Conservation (phyloP, 208 protist species). For the Leishmania aethiopica region DNA sequence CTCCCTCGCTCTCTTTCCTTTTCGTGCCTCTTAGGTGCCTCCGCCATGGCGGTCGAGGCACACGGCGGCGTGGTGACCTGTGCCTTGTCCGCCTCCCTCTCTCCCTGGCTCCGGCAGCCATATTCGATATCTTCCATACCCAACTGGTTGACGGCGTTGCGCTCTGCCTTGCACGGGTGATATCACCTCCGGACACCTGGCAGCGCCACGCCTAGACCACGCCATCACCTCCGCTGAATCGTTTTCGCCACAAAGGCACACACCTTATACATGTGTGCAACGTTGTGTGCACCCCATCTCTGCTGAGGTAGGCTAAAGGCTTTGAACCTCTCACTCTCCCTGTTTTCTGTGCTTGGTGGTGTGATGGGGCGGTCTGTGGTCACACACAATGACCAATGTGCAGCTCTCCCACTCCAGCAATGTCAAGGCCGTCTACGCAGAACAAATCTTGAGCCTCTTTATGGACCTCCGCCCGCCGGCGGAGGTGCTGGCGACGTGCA, state of each 20-base stretch:
- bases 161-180: not conserved
- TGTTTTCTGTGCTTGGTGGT: too few relatives aligned
- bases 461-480: conserved; percentile 11
- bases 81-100: not conserved
- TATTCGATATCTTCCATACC: not conserved
- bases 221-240: not conserved
- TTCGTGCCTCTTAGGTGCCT: not conserved
- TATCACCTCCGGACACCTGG: not conserved
- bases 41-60: not conserved
- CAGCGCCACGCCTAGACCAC: not conserved
- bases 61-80: not conserved
- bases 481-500: conserved; percentile 15
- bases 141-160: not conserved
- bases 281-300: not conserved
- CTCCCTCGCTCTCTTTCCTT: not conserved
- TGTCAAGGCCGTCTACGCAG: conserved; percentile 25
- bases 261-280: not conserved
- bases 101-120: not conserved
- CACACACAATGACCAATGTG: not conserved
- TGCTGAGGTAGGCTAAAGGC: not conserved
- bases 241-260: not conserved
- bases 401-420: conserved; percentile 17
- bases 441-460: conserved; percentile 27
- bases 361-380: not conserved
- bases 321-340: not conserved